Percentiles rank a stretch among this genome's conserved stretches.
These are phyloP conservation scores for Tulasnella sp. DNA, from an alignment of 768 basidiomycete genomes.

Conservation along the genomic window DNA sequence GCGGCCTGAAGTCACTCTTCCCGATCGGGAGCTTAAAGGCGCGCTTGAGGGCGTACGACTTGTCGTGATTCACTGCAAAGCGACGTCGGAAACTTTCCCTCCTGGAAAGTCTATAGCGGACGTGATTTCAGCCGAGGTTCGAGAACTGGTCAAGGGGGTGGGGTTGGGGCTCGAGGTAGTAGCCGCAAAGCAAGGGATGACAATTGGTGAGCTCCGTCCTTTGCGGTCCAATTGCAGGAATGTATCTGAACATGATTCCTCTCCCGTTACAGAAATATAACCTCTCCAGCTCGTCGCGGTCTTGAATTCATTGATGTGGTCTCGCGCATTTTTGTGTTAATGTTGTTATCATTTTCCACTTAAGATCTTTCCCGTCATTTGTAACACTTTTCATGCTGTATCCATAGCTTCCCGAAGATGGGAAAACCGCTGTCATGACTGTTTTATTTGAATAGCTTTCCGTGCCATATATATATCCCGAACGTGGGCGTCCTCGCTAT, in stretches of 20 bases:
- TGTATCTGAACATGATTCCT: not conserved
- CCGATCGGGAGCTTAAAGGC: slow-evolving; percentile 8
- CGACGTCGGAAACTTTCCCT: slow-evolving; percentile 42
- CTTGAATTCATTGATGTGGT: not conserved
- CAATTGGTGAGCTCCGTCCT: slow-evolving; percentile 49
- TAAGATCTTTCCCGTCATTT: not conserved
- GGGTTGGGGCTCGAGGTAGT: slow-evolving; percentile 65
- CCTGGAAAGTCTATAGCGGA: slow-evolving; percentile 45
- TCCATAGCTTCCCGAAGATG: not conserved
- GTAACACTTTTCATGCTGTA: not conserved
- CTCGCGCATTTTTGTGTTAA: not conserved
- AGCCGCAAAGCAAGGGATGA: slow-evolving; percentile 71
- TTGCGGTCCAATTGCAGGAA: not conserved
- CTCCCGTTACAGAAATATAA: not conserved
- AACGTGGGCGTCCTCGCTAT: too few species aligned
- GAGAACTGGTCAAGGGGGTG: slow-evolving; percentile 48
- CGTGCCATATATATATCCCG: too few species aligned
- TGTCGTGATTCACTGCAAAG: slow-evolving; percentile 87
- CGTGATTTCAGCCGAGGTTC: slow-evolving; percentile 67
- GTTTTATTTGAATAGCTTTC: not conserved
- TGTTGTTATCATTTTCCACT: not conserved
- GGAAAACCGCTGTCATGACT: not conserved
- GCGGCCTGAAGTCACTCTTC: not conserved
- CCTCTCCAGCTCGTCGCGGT: not conserved
- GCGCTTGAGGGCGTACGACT: slow-evolving; percentile 35